These are phyloP conservation scores for Sporothrix sp. DNA, from an alignment of 2,329 filamentous ascomycete genomes.

Conservation along the genomic window DNA sequence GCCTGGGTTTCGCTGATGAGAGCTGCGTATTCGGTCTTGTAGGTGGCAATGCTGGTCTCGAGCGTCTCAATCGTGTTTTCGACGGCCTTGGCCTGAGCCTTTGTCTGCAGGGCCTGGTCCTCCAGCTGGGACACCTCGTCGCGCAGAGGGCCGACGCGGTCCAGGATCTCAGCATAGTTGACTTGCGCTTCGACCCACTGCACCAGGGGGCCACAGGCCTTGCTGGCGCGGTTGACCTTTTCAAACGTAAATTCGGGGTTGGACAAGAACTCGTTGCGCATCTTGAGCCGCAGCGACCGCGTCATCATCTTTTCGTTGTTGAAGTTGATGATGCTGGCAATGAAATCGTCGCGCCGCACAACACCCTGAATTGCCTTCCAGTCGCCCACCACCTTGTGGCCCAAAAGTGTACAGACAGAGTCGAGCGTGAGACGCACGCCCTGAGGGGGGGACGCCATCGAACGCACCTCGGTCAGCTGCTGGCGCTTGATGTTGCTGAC, in stretches of 20 bases:
- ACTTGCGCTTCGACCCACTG: constrained; percentile 97
- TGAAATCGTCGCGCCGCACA: constrained; percentile 89
- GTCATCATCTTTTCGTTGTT: constrained; percentile 97
- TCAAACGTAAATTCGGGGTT: constrained; percentile 96
- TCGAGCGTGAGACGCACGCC: constrained; percentile 89
- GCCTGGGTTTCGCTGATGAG: constrained; percentile 95
- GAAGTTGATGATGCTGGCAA: constrained; percentile 94
- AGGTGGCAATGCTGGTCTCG: constrained; percentile 83
- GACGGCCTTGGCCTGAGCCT: constrained; percentile 85
- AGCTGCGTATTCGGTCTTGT: constrained; percentile 92
- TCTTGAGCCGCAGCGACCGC: constrained; percentile 66
- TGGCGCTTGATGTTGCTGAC: constrained; percentile 98
- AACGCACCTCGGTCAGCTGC: constrained; percentile 93
- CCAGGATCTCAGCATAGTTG: constrained; percentile 93
- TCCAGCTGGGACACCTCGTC: constrained; percentile 83
- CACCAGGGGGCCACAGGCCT: constrained; percentile 91
- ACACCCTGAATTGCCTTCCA: constrained; percentile 90
- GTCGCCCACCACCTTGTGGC: constrained; percentile 73
- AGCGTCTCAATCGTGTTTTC: constrained; percentile 76
- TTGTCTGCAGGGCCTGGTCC: constrained; percentile 81
- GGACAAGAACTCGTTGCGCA: constrained; percentile 85
- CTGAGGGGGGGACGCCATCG: constrained; percentile 85
- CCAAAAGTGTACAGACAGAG: constrained; percentile 90
- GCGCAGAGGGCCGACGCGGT: constrained; percentile 83
- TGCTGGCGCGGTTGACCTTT: constrained; percentile 89